Evolutionary conservation across 139 green algal species (phyloP).

Genomic region (Zygnema circumcarinatum): DNA sequence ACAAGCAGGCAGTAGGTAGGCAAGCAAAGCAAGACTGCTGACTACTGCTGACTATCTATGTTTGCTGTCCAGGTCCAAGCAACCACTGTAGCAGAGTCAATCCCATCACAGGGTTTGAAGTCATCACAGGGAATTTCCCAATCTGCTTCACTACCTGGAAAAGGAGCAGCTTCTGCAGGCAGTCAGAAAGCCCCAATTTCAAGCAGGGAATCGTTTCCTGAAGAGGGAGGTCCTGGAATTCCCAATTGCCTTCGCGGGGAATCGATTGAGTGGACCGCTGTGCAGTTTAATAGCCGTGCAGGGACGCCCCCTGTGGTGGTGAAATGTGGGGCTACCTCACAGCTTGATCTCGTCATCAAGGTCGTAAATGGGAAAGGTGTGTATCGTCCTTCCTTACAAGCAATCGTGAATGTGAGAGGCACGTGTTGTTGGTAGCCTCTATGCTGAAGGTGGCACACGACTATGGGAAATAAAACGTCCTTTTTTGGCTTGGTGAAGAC

Average conservation of each 20-base stretch:
- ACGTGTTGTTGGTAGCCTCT: background rate
- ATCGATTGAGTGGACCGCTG: constrained; percentile 10
- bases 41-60: too few relatives aligned
- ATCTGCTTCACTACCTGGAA: too few relatives aligned
- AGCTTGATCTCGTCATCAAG: constrained; percentile 20
- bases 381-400: background rate
- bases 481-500: too few relatives aligned
- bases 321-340: constrained; percentile 23
- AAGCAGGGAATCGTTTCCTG: background rate
- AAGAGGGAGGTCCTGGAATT: background rate
- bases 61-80: too few relatives aligned
- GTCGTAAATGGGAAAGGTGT: background rate
- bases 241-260: background rate
- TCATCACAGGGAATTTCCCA: too few relatives aligned
- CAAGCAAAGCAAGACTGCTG: too few relatives aligned
- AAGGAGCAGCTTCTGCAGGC: too few relatives aligned
- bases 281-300: constrained; percentile 2
- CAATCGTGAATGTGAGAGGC: background rate
- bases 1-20: too few relatives aligned
- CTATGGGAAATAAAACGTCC: too few relatives aligned
- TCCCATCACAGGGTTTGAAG: too few relatives aligned
- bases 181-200: too few relatives aligned
- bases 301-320: background rate
- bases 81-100: too few relatives aligned
- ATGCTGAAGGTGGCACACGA: background rate